Evolutionary conservation across 179 eudicot species (phyloP).

Genomic region (Beta lomatogona): DNA sequence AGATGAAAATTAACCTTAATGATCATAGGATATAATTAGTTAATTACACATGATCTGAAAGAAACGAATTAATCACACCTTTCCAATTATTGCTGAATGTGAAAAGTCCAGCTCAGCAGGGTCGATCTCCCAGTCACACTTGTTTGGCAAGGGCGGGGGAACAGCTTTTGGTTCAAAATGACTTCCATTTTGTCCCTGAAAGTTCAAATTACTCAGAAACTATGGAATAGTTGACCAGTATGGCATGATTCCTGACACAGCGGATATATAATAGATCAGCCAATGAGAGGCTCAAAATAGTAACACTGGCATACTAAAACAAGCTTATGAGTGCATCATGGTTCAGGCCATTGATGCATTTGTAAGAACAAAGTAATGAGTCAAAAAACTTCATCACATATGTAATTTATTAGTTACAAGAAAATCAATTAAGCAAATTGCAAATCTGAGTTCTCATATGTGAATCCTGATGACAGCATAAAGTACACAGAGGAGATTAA

Average conservation of each 20-base stretch:
- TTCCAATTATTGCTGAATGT: slow-evolving; percentile 71
- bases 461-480: not conserved
- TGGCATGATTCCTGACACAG: not conserved
- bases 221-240: slow-evolving; percentile 1
- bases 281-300: slow-evolving; percentile 10
- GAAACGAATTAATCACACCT: slow-evolving; percentile 53
- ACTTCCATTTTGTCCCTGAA: slow-evolving; percentile 99
- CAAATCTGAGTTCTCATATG: not conserved
- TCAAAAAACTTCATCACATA: not conserved
- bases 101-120: slow-evolving; percentile 93
- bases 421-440: slow-evolving; percentile 1
- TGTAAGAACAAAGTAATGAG: no score
- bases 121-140: slow-evolving; percentile 99
- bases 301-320: not conserved
- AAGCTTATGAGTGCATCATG: not conserved
- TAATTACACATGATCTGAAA: not conserved
- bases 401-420: not conserved
- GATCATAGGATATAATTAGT: not conserved
- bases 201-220: slow-evolving; percentile 1
- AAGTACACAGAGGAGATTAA: no score
- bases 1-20: not conserved
- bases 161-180: slow-evolving; percentile 97
- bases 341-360: not conserved
- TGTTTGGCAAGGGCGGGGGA: slow-evolving; percentile 86
- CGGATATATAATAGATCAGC: not conserved